These are phyloP conservation scores for Hypoxylon perforatum DNA, from an alignment of 495 filamentous ascomycete species.

Conservation along the genomic window DNA sequence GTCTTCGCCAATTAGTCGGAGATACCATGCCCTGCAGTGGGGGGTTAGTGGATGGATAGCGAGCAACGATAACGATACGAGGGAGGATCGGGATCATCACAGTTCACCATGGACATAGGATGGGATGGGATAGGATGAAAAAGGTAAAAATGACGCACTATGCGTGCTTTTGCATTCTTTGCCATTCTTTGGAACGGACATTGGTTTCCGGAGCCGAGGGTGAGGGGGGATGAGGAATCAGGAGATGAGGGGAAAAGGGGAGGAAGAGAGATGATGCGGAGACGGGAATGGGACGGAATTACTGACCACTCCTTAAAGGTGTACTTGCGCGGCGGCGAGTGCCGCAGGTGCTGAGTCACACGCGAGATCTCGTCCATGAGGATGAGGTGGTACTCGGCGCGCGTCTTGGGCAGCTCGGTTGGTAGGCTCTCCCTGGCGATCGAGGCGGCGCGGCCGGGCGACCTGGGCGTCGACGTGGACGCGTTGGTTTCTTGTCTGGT, in stretches of 20 bases:
- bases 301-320: conserved; percentile 78
- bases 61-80: background rate
- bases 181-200: background rate
- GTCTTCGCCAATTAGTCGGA: conserved; percentile 79
- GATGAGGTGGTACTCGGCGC: conserved; percentile 71
- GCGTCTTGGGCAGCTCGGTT: conserved; percentile 44
- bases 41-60: background rate
- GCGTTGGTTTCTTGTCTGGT: background rate
- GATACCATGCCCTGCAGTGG: conserved; percentile 69
- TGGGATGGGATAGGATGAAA: background rate
- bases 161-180: too few relatives aligned
- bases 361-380: conserved; percentile 75
- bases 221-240: too few relatives aligned
- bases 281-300: conserved; percentile 11
- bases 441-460: conserved; percentile 42
- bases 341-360: conserved; percentile 71
- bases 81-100: too few relatives aligned
- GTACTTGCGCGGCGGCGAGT: conserved; percentile 72
- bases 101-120: background rate
- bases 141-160: background rate
- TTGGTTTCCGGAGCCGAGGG: background rate
- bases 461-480: conserved; percentile 41
- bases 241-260: background rate
- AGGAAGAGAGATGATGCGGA: background rate
- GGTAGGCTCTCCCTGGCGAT: conserved; percentile 41